Percentiles rank a stretch among this genome's conserved stretches.
phyloP scores from a whole-genome alignment of 768 basidiomycete genomes.

The Amylocystis lapponica region DNA sequence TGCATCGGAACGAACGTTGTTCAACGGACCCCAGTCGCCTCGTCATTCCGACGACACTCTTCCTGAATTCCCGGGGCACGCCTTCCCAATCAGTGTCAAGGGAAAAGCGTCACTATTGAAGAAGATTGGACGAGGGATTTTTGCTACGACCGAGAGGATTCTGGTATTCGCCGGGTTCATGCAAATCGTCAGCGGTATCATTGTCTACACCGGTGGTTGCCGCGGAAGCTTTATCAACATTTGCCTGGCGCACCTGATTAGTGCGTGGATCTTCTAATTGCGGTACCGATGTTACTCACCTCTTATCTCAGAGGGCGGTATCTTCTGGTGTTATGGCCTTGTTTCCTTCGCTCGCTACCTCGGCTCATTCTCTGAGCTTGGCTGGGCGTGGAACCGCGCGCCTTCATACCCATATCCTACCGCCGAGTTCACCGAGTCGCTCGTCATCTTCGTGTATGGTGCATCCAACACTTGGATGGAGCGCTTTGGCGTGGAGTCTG shows the following conservation, averaged over 20 bases:
- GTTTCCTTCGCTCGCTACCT: conserved; percentile 92
- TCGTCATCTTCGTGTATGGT: conserved; percentile 84
- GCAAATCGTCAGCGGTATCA: conserved; percentile 63
- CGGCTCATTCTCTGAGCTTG: conserved; percentile 77
- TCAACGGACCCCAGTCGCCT: conserved; percentile 42
- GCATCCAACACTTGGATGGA: conserved; percentile 97
- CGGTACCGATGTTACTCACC: too few species aligned
- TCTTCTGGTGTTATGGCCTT: conserved; percentile 91
- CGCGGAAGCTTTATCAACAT: conserved; percentile 72
- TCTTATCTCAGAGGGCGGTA: conserved; percentile 62
- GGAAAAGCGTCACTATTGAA: conserved; percentile 23
- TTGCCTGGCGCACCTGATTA: conserved; percentile 89
- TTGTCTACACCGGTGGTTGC: conserved; percentile 85
- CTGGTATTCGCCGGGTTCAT: conserved; percentile 71
- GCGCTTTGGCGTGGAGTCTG: conserved; percentile 76
- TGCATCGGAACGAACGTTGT: conserved; percentile 49
- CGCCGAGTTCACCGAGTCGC: conserved; percentile 75
- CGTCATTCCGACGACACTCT: conserved; percentile 56
- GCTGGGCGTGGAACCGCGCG: conserved; percentile 93
- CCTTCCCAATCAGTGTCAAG: conserved; percentile 8
- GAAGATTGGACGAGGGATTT: conserved; percentile 41
- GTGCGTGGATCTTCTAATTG: conserved; percentile 35
- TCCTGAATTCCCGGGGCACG: conserved; percentile 27
- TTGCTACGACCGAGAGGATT: conserved; percentile 51
- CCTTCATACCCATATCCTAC: conserved; percentile 45